Conservation (phyloP, 805 yeast species). For the Zygoascus bituminiphila region DNA sequence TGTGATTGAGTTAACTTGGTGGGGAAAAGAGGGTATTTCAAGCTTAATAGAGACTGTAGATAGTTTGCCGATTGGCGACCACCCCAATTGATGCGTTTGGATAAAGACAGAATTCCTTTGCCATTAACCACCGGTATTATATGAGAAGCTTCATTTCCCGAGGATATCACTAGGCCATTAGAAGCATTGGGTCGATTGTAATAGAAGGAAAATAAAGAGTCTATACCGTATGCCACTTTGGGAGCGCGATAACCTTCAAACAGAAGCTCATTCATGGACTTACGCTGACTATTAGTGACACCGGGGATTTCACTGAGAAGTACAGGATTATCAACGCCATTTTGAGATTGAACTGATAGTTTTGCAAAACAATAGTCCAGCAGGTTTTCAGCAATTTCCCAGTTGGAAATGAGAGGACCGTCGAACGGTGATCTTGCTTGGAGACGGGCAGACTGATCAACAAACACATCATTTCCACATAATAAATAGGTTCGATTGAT, state of each 20-base stretch:
- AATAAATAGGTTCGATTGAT: conserved; percentile 46
- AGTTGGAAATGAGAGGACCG: conserved; percentile 77
- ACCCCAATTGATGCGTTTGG: conserved; percentile 88
- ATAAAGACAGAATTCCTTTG: conserved; percentile 51
- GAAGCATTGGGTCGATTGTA: conserved; percentile 40
- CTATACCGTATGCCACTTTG: conserved; percentile 71
- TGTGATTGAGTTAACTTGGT: conserved; percentile 56
- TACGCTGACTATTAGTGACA: conserved; percentile 60
- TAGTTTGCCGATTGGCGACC: conserved; percentile 66
- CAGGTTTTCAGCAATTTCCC: conserved; percentile 82
- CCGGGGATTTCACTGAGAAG: conserved; percentile 74
- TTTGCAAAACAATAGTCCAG: conserved; percentile 79
- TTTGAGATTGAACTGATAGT: conserved; percentile 51
- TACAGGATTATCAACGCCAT: conserved; percentile 65
- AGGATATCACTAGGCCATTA: conserved; percentile 67
- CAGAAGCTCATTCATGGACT: conserved; percentile 67
- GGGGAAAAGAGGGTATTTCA: conserved; percentile 92
- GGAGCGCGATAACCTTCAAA: conserved; percentile 80
- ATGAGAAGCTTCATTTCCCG: conserved; percentile 77
- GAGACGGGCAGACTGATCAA: conserved; percentile 62
- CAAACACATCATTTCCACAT: conserved; percentile 72
- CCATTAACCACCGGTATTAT: conserved; percentile 77
- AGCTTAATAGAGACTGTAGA: conserved; percentile 50
- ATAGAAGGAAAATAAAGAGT: conserved; percentile 68
- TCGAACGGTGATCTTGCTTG: conserved; percentile 77